phyloP scores from a whole-genome alignment of 2,329 filamentous ascomycete species.

The Venturiaceae sp. region DNA sequence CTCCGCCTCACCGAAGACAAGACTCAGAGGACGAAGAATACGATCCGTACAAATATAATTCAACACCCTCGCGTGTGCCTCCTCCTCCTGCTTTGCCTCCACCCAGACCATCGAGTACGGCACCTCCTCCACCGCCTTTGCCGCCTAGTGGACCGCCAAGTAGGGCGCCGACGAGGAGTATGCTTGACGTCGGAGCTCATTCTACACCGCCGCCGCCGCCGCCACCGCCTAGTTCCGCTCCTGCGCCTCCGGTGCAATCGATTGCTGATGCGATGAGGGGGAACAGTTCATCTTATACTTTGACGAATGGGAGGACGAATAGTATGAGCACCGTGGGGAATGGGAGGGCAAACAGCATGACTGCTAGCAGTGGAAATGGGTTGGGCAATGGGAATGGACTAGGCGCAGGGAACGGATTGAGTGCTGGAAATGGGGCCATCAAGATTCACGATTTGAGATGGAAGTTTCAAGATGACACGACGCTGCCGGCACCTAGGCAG shows the following conservation, averaged over 20 bases:
- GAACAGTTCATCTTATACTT: constrained; percentile 48
- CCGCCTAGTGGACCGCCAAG: constrained; percentile 31
- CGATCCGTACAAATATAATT: constrained; percentile 11
- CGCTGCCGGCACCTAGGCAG: constrained; percentile 75
- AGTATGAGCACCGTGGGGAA: not conserved
- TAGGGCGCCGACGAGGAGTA: constrained; percentile 16
- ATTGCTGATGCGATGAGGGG: constrained; percentile 23
- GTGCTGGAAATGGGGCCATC: constrained; percentile 12
- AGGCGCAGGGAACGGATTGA: not conserved
- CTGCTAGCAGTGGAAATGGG: constrained; percentile 12
- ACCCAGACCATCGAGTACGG: constrained; percentile 11
- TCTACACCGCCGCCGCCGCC: constrained; percentile 28
- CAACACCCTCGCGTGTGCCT: constrained; percentile 30
- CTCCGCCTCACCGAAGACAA: constrained; percentile 11
- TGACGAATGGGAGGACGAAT: constrained; percentile 28
- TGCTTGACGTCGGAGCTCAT: constrained; percentile 5
- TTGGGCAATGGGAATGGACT: not conserved
- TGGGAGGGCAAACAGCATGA: constrained; percentile 11
- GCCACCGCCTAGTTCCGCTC: constrained; percentile 28
- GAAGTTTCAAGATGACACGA: constrained; percentile 74
- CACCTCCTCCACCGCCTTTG: constrained; percentile 18
- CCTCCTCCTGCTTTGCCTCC: constrained; percentile 15
- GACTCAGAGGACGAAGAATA: constrained; percentile 5
- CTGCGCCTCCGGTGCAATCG: constrained; percentile 18
- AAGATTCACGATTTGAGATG: constrained; percentile 69